phyloP scores from a whole-genome alignment of 2,329 filamentous ascomycete species.

The Didymella sp. region DNA sequence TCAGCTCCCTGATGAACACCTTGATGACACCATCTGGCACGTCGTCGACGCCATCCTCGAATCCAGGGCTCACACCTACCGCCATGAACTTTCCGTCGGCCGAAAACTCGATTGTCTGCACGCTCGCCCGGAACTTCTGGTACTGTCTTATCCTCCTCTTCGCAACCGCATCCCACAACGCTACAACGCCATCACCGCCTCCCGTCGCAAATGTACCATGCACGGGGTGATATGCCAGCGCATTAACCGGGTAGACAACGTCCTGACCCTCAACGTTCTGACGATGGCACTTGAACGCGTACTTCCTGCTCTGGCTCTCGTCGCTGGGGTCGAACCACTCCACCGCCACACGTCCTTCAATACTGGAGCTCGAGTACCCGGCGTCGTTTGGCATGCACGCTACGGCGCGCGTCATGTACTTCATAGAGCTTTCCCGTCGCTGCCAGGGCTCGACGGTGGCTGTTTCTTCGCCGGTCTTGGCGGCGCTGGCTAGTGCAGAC shows the following conservation, averaged over 20 bases:
- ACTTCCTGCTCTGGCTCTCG: constrained; percentile 90
- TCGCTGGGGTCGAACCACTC: constrained; percentile 95
- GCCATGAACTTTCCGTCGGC: constrained; percentile 78
- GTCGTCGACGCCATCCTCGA: constrained; percentile 86
- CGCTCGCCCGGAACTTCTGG: constrained; percentile 79
- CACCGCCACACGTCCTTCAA: constrained; percentile 93
- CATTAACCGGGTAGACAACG: constrained; percentile 90
- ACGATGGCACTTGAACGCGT: constrained; percentile 98
- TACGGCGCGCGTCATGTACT: constrained; percentile 93
- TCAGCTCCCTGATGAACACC: constrained; percentile 82
- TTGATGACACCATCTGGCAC: constrained; percentile 74
- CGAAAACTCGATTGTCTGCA: constrained; percentile 80
- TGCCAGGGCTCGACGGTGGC: constrained; percentile 82
- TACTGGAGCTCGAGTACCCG: constrained; percentile 89
- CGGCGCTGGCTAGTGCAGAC: constrained; percentile 62
- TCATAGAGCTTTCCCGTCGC: constrained; percentile 88
- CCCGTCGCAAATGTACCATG: constrained; percentile 87
- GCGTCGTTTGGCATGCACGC: constrained; percentile 96
- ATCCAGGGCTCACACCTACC: constrained; percentile 82
- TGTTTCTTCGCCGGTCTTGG: constrained; percentile 29
- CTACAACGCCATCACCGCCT: constrained; percentile 89
- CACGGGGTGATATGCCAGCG: constrained; percentile 83
- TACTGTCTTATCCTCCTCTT: constrained; percentile 92
- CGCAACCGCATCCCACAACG: constrained; percentile 88
- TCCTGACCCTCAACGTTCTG: constrained; percentile 75